Evolutionary conservation across 768 basidiomycete genomes (phyloP).

Genomic region (Suillus subalutaceus): DNA sequence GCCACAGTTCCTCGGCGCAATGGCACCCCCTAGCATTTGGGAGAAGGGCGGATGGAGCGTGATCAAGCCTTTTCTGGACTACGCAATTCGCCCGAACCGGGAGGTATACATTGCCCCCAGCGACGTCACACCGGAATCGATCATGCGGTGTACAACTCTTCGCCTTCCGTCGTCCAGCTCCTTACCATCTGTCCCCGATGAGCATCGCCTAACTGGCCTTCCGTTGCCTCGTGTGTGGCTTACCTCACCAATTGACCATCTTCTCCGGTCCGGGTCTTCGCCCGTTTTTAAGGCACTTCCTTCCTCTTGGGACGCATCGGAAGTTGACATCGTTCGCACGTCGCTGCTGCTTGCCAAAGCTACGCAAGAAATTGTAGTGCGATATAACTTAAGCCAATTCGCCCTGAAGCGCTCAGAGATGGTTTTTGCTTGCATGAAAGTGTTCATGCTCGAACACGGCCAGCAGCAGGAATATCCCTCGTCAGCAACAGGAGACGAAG

Average conservation of each 20-base stretch:
- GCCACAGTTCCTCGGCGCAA: slow-evolving; percentile 20
- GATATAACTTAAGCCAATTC: slow-evolving; percentile 44
- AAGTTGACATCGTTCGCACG: slow-evolving; percentile 74
- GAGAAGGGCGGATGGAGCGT: slow-evolving; percentile 48
- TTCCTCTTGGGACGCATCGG: slow-evolving; percentile 73
- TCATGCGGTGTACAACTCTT: slow-evolving; percentile 59
- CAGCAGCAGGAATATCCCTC: slow-evolving; percentile 35
- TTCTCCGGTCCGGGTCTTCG: slow-evolving; percentile 77
- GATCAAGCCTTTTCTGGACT: slow-evolving; percentile 57
- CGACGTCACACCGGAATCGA: slow-evolving; percentile 53
- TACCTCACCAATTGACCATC: slow-evolving; percentile 69
- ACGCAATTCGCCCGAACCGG: slow-evolving; percentile 44
- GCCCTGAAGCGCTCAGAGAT: slow-evolving; percentile 32
- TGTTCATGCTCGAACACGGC: slow-evolving; percentile 95
- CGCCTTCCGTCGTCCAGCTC: slow-evolving; percentile 32
- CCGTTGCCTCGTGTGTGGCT: slow-evolving; percentile 67
- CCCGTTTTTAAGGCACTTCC: slow-evolving; percentile 72
- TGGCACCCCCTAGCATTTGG: slow-evolving; percentile 47
- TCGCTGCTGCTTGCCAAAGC: slow-evolving; percentile 64
- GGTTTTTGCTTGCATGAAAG: slow-evolving; percentile 84
- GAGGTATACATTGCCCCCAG: slow-evolving; percentile 55
- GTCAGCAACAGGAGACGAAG: slow-evolving; percentile 32
- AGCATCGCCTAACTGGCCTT: slow-evolving; percentile 38
- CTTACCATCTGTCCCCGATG: slow-evolving; percentile 17
- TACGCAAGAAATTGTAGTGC: slow-evolving; percentile 46